These are phyloP conservation scores for Ophiostoma pallidulum DNA, from an alignment of 2,329 filamentous ascomycete species.

Conservation along the genomic window DNA sequence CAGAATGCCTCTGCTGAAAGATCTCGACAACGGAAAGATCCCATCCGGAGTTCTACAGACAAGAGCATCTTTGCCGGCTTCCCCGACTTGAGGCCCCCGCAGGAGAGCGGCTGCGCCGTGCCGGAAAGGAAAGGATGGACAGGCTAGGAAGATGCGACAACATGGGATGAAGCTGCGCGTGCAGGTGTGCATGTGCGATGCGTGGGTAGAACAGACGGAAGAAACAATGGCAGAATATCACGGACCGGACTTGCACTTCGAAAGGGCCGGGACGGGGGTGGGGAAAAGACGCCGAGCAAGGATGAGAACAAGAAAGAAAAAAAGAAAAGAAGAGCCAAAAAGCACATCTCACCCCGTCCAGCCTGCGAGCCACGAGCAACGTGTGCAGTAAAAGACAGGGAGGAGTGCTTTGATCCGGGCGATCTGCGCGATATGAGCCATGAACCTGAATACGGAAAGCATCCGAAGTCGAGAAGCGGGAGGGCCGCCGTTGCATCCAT, in stretches of 20 bases:
- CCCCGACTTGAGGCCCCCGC: too few relatives aligned
- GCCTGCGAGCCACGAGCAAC: too few relatives aligned
- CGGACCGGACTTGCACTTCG: neutral
- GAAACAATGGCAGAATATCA: slow-evolving; percentile 2
- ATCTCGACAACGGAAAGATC: neutral
- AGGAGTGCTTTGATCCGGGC: neutral
- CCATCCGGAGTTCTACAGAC: neutral
- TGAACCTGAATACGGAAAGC: neutral
- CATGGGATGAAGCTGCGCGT: neutral
- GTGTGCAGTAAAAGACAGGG: too few relatives aligned
- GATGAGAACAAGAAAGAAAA: too few relatives aligned
- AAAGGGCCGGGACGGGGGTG: too few relatives aligned
- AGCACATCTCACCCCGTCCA: too few relatives aligned
- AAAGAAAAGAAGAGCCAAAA: too few relatives aligned
- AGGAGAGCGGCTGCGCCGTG: too few relatives aligned
- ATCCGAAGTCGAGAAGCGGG: neutral
- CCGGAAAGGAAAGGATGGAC: neutral
- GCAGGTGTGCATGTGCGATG: neutral
- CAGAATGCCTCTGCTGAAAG: neutral
- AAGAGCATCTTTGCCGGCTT: neutral
- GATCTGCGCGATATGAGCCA: neutral
- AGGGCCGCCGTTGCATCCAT: neutral
- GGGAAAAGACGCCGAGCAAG: too few relatives aligned
- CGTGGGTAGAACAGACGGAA: neutral
- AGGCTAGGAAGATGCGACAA: neutral